Evolutionary conservation across 2,329 filamentous ascomycete species (phyloP).

Genomic region (Scedosporium aurantiacum): DNA sequence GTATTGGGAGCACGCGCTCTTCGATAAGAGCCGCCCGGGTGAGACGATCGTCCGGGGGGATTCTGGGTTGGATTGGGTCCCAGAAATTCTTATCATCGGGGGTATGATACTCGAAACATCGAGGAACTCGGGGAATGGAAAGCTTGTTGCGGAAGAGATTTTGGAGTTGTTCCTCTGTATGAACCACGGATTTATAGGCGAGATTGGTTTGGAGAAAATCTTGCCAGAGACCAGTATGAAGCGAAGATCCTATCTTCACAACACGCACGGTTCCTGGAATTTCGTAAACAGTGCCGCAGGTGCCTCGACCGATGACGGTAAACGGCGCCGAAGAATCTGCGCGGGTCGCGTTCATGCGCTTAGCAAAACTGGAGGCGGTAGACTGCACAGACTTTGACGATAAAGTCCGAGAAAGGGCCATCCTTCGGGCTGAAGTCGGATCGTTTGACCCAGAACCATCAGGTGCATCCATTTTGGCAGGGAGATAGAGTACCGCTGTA

Average conservation of each 20-base stretch:
- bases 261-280: neutral
- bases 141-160: neutral
- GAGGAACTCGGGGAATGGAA: neutral
- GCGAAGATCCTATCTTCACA: neutral
- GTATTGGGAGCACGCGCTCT: neutral
- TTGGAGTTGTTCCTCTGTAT: neutral
- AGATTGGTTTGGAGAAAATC: neutral
- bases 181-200: neutral
- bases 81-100: neutral
- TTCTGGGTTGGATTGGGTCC: neutral
- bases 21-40: neutral
- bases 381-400: neutral
- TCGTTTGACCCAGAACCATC: too few relatives aligned
- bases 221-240: neutral
- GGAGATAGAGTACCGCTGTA: too few relatives aligned
- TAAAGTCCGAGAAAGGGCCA: too few relatives aligned
- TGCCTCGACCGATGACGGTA: neutral
- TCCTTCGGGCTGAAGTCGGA: too few relatives aligned
- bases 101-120: neutral
- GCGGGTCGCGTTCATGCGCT: neutral
- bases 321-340: neutral
- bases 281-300: neutral
- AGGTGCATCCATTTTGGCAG: too few relatives aligned
- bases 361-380: neutral
- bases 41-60: neutral